A percentile compares a stretch with the other conserved stretches of the same genome.
Evolutionary conservation across 2,329 filamentous ascomycete species (phyloP).

Genomic region (Trematosphaeria pertusa): DNA sequence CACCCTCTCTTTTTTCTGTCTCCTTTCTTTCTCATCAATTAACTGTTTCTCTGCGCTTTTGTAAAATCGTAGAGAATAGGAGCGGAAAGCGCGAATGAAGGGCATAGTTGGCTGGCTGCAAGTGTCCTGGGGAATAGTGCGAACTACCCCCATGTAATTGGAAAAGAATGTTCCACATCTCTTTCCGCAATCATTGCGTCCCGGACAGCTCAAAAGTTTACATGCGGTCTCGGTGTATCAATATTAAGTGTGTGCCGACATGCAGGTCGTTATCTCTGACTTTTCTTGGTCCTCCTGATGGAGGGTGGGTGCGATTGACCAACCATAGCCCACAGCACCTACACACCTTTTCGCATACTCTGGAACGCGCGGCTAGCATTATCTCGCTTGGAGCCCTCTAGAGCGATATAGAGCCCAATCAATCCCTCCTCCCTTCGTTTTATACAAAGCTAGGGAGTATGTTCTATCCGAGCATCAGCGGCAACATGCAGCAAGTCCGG

Average conservation of each 20-base stretch:
- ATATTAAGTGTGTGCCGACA: neutral
- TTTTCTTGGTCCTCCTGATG: constrained; percentile 1
- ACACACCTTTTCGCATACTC: no score
- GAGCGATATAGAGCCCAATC: no score
- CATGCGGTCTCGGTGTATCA: neutral
- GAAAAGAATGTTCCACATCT: constrained; percentile 30
- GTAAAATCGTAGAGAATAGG: constrained; percentile 27
- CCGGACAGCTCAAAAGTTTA: neutral
- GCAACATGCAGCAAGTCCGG: no score
- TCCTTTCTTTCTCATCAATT: constrained; percentile 28
- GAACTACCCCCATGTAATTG: no score
- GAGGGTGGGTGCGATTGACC: neutral
- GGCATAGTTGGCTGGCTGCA: constrained; percentile 36
- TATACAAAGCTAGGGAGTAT: no score
- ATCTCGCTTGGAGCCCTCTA: no score
- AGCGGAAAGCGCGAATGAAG: constrained; percentile 12
- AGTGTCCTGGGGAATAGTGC: constrained; percentile 24
- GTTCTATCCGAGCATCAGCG: no score
- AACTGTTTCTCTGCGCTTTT: constrained; percentile 12
- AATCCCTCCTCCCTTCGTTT: no score
- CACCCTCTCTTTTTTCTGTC: constrained; percentile 20
- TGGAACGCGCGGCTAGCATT: no score
- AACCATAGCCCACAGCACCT: constrained; percentile 1
- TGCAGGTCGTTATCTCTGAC: neutral
- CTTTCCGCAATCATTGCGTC: constrained; percentile 1